A percentile compares a stretch with the other conserved stretches of the same genome.
Evolutionary conservation across 768 basidiomycete genomes (phyloP).

Genomic region (Tricholoma furcatifolium): DNA sequence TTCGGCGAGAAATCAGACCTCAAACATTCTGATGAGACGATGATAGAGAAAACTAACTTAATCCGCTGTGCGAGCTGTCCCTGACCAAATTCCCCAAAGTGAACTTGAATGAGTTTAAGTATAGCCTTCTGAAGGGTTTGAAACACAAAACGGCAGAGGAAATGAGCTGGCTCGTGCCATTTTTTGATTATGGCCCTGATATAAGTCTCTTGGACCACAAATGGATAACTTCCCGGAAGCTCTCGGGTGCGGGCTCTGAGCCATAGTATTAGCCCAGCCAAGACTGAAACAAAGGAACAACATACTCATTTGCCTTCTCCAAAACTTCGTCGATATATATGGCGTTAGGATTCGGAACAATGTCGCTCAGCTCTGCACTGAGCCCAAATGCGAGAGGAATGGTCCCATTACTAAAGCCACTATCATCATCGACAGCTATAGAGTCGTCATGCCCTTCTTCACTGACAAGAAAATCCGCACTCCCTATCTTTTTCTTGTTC

Average conservation of each 20-base stretch:
- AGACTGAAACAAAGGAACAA: background rate
- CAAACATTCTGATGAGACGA: background rate
- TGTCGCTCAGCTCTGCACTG: background rate
- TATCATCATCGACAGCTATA: conserved; percentile 1
- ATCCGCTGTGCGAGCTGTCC: conserved; percentile 52
- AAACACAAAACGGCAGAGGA: too few relatives aligned
- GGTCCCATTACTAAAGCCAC: background rate
- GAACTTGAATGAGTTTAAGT: conserved; percentile 38
- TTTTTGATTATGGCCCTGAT: conserved; percentile 42
- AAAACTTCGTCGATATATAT: too few relatives aligned
- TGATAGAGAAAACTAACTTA: conserved; percentile 22
- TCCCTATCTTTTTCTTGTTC: conserved; percentile 14
- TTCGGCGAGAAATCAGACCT: too few relatives aligned
- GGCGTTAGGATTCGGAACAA: background rate
- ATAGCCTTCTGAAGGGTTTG: too few relatives aligned
- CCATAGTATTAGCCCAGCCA: background rate
- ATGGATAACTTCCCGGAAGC: conserved; percentile 66
- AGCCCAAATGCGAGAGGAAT: background rate
- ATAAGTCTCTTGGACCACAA: conserved; percentile 52
- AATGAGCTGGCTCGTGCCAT: too few relatives aligned
- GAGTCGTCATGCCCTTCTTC: conserved; percentile 34
- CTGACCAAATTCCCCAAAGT: conserved; percentile 54
- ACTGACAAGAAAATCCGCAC: conserved; percentile 32
- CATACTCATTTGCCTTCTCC: conserved; percentile 44
- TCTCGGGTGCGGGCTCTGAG: conserved; percentile 68